These are phyloP conservation scores for Volutella citrinella DNA, from an alignment of 2,329 filamentous ascomycete genomes.

Conservation along the genomic window DNA sequence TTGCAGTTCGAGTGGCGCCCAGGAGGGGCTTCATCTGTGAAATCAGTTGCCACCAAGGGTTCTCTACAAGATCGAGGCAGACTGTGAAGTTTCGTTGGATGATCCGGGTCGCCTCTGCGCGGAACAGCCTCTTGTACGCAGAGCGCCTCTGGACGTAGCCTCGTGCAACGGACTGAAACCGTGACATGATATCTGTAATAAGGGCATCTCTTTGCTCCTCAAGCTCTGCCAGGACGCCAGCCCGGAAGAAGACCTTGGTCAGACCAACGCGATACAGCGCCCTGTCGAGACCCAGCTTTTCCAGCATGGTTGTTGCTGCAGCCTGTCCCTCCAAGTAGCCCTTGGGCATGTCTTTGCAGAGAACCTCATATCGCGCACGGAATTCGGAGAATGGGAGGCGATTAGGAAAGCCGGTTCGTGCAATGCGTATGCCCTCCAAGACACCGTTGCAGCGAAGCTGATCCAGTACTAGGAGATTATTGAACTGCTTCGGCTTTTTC, in stretches of 20 bases:
- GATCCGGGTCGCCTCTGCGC: conserved; percentile 89
- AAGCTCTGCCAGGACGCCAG: conserved; percentile 90
- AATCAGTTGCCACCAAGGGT: conserved; percentile 96
- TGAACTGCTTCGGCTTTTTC: conserved; percentile 91
- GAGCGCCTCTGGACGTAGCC: conserved; percentile 86
- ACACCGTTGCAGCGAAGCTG: conserved; percentile 99
- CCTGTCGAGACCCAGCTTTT: conserved; percentile 81
- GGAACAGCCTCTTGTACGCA: conserved; percentile 89
- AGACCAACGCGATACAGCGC: conserved; percentile 89
- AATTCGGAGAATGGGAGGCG: conserved; percentile 90
- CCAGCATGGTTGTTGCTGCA: conserved; percentile 80
- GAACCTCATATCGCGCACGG: conserved; percentile 90
- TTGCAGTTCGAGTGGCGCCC: conserved; percentile 85
- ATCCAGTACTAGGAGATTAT: conserved; percentile 87
- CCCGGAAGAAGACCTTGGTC: conserved; percentile 97
- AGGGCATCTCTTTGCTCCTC: conserved; percentile 93
- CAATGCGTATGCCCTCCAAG: conserved; percentile 96
- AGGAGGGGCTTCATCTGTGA: conserved; percentile 93
- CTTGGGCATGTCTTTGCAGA: conserved; percentile 84
- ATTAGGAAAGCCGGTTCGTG: conserved; percentile 94
- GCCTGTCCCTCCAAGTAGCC: conserved; percentile 89
- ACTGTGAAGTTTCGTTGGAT: conserved; percentile 93
- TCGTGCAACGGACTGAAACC: conserved; percentile 87
- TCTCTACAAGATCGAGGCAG: conserved; percentile 84
- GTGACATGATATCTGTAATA: conserved; percentile 89